Conservation (phyloP, 352 stramenopile species). For the Pythium periplocum region DNA sequence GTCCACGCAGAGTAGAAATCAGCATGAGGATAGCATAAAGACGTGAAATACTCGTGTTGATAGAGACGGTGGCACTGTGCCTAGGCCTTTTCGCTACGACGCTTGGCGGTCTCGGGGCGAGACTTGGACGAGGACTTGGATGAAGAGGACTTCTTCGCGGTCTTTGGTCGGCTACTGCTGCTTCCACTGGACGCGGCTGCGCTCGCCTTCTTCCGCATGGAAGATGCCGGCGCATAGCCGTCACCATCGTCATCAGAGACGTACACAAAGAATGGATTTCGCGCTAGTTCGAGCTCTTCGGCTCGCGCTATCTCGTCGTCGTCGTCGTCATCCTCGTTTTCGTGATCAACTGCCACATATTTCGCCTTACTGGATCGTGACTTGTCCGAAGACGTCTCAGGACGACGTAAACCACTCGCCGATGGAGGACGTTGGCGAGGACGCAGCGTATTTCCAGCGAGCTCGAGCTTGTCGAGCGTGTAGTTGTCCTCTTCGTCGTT, state of each 20-base stretch:
- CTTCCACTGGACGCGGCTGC: conserved; percentile 5
- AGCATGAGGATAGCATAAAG: not conserved
- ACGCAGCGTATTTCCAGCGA: conserved; percentile 64
- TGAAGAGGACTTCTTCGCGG: conserved; percentile 46
- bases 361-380: conserved; percentile 32
- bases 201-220: conserved; percentile 34
- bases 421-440: conserved; percentile 62
- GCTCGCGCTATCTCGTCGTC: conserved; percentile 64
- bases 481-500: conserved; percentile 78
- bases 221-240: conserved; percentile 60
- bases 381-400: conserved; percentile 69
- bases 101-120: conserved; percentile 53
- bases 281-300: conserved; percentile 61
- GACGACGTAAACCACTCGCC: conserved; percentile 55
- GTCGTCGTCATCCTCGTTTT: conserved; percentile 24
- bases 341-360: conserved; percentile 21
- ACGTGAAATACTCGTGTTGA: not conserved
- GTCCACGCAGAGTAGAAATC: not conserved
- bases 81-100: conserved; percentile 38
- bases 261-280: conserved; percentile 83
- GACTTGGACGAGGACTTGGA: conserved; percentile 42
- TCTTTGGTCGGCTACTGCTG: conserved; percentile 36
- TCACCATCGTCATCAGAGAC: conserved; percentile 77
- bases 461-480: conserved; percentile 62
- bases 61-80: not conserved